phyloP scores from a whole-genome alignment of 192 early-diverging fungal genomes.

The Rhizophagus clarus region DNA sequence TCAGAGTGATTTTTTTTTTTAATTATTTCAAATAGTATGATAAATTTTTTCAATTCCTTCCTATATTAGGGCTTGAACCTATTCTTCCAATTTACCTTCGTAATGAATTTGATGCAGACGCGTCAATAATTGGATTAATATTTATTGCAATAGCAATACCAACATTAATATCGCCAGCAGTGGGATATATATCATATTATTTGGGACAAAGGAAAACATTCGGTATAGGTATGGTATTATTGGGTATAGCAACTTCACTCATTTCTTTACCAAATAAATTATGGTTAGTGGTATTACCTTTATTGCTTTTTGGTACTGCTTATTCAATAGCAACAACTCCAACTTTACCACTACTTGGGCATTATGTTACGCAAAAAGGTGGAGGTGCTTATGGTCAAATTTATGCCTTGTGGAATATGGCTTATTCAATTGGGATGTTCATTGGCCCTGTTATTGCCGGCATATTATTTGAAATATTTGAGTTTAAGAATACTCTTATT shows the following conservation, averaged over 20 bases:
- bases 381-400: conserved; percentile 60
- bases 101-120: conserved; percentile 38
- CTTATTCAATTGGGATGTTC: conserved; percentile 76
- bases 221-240: conserved; percentile 50
- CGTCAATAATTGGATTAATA: conserved; percentile 57
- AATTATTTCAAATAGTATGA: conserved; percentile 32
- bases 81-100: conserved; percentile 55
- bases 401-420: conserved; percentile 77
- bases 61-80: conserved; percentile 54
- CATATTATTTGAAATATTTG: conserved; percentile 52
- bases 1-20: conserved; percentile 30
- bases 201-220: conserved; percentile 50
- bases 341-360: conserved; percentile 68
- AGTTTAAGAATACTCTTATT: conserved; percentile 57
- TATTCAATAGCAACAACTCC: conserved; percentile 63
- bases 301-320: conserved; percentile 56
- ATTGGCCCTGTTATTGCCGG: conserved; percentile 70
- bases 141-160: conserved; percentile 73
- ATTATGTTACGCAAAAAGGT: conserved; percentile 64
- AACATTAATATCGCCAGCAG: conserved; percentile 58
- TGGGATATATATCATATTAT: conserved; percentile 57
- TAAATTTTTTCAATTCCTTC: conserved; percentile 30
- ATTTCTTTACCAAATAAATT: conserved; percentile 46
- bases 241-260: conserved; percentile 46
- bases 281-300: conserved; percentile 42